phyloP scores from a whole-genome alignment of 2,329 filamentous ascomycete species.

The Geoglossum cookeanum region DNA sequence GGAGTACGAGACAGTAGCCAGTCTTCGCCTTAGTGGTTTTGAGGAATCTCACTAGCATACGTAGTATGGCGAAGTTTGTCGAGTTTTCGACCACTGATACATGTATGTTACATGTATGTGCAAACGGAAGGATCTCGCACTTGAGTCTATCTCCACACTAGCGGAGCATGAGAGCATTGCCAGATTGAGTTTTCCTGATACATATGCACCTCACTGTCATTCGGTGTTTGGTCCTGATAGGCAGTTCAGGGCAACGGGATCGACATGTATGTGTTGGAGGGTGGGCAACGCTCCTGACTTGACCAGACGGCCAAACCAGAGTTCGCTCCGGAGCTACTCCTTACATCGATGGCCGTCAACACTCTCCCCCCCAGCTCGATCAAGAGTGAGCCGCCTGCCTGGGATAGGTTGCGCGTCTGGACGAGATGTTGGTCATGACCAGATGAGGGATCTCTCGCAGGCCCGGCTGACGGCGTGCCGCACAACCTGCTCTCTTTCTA shows the following conservation, averaged over 20 bases:
- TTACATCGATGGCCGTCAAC: too few species aligned
- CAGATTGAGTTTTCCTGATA: neutral
- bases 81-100: too few species aligned
- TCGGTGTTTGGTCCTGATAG: neutral
- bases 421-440: neutral
- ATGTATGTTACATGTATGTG: too few species aligned
- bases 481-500: too few species aligned
- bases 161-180: neutral
- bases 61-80: too few species aligned
- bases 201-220: neutral
- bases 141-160: neutral
- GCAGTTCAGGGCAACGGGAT: neutral
- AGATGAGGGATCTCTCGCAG: neutral
- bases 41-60: too few species aligned
- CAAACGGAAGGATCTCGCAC: neutral
- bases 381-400: neutral
- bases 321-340: too few species aligned
- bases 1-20: too few species aligned
- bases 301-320: neutral
- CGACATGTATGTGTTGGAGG: neutral
- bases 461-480: neutral
- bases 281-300: neutral
- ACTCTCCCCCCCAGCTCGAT: neutral
- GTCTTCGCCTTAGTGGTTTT: too few species aligned
- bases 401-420: neutral